phyloP scores from a whole-genome alignment of 2,329 filamentous ascomycete genomes.

The Hawksworthiomyces lignivorus region DNA sequence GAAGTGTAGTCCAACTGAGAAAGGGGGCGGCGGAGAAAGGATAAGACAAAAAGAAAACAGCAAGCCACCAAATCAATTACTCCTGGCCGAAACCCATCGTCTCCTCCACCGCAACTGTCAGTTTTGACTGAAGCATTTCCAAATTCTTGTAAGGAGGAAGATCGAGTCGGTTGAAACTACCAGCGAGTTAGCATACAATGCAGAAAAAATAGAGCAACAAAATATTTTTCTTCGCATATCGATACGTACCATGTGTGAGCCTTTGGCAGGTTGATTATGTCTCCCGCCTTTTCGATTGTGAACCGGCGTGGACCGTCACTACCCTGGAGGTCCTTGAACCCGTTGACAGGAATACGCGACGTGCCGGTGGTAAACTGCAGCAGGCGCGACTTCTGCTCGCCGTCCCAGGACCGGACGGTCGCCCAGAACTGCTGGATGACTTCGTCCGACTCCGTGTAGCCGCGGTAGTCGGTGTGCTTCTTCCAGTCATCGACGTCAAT shows the following conservation, averaged over 20 bases:
- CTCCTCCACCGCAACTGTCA: conserved; percentile 96
- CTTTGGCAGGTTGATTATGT: conserved; percentile 84
- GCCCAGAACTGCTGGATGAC: conserved; percentile 99
- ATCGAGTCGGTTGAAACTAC: conserved; percentile 93
- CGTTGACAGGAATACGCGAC: conserved; percentile 95
- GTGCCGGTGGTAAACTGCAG: conserved; percentile 97
- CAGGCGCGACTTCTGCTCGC: conserved; percentile 93
- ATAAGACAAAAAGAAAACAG: background rate
- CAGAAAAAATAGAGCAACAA: background rate
- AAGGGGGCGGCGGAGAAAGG: background rate
- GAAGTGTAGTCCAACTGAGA: no score
- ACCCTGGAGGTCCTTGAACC: conserved; percentile 97
- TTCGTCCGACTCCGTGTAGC: conserved; percentile 95
- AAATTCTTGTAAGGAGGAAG: conserved; percentile 86
- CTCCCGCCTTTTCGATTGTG: conserved; percentile 96
- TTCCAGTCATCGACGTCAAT: conserved; percentile 99
- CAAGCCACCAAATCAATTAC: conserved; percentile 38
- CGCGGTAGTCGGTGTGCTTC: conserved; percentile 98
- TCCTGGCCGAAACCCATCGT: conserved; percentile 99
- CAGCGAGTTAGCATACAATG: conserved; percentile 18
- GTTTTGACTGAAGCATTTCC: conserved; percentile 77
- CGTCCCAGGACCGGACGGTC: conserved; percentile 92
- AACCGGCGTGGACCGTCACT: conserved; percentile 92
- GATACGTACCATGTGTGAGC: conserved; percentile 86
- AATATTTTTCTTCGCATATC: no score